Evolutionary conservation across 805 yeast genomes (phyloP).

Genomic region (Kluyveromyces aestuarii): DNA sequence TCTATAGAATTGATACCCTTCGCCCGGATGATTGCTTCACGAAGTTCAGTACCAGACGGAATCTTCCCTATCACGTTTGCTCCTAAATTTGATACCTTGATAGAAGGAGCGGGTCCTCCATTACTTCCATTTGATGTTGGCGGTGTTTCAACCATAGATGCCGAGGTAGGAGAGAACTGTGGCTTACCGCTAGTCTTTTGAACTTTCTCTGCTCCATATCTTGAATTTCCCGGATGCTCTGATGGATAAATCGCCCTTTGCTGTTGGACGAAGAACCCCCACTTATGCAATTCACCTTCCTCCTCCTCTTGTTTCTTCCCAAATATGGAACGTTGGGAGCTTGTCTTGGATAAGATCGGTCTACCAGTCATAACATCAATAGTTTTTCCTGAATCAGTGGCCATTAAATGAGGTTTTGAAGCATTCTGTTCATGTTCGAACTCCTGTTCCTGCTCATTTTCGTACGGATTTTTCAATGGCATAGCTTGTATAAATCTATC

Average conservation of each 20-base stretch:
- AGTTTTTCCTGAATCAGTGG: constrained; percentile 49
- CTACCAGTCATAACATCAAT: constrained; percentile 64
- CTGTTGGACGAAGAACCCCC: constrained; percentile 74
- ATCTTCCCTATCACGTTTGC: constrained; percentile 27
- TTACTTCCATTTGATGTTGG: not conserved
- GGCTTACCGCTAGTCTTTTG: not conserved
- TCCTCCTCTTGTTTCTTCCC: constrained; percentile 80
- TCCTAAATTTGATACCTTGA: not conserved
- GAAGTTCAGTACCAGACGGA: constrained; percentile 39
- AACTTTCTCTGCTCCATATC: not conserved
- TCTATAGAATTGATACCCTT: constrained; percentile 65
- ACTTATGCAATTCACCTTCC: constrained; percentile 85
- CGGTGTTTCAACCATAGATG: constrained; percentile 1
- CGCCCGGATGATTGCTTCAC: constrained; percentile 55
- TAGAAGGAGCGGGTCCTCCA: not conserved
- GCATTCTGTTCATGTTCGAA: constrained; percentile 1
- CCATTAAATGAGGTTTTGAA: constrained; percentile 59
- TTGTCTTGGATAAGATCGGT: constrained; percentile 56
- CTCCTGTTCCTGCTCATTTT: constrained; percentile 1
- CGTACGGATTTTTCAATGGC: not conserved
- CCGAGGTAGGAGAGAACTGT: constrained; percentile 1
- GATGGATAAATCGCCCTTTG: constrained; percentile 32
- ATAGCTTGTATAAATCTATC: constrained; percentile 6
- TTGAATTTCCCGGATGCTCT: constrained; percentile 10
- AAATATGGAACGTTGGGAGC: constrained; percentile 53